Evolutionary conservation across 2,329 filamentous ascomycete species (phyloP).

Genomic region (Microdochium paspali): DNA sequence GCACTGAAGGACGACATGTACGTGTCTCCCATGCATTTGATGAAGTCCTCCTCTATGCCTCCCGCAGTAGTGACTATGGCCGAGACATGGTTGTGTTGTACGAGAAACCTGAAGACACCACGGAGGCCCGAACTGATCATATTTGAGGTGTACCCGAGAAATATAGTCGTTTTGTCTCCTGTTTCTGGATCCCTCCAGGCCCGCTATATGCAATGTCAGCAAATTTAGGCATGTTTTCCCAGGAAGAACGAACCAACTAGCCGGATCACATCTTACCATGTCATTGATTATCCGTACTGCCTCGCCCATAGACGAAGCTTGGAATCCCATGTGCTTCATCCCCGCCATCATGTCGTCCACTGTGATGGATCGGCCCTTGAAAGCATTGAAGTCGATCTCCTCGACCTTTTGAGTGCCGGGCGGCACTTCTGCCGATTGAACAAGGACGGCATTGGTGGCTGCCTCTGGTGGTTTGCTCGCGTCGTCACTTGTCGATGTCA

Average conservation of each 20-base stretch:
- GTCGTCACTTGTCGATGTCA: constrained; percentile 11
- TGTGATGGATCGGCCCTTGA: constrained; percentile 66
- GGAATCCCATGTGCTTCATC: constrained; percentile 82
- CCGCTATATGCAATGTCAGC: constrained; percentile 34
- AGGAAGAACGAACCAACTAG: too few species aligned
- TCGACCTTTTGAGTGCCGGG: constrained; percentile 70
- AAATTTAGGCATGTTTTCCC: too few species aligned
- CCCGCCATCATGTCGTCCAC: constrained; percentile 74
- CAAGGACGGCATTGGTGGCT: constrained; percentile 73
- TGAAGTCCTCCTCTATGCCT: constrained; percentile 93
- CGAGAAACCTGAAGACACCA: constrained; percentile 84
- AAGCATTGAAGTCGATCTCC: constrained; percentile 86
- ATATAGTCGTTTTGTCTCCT: constrained; percentile 77
- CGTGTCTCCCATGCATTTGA: constrained; percentile 92
- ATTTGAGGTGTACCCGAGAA: constrained; percentile 95
- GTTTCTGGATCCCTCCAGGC: constrained; percentile 75
- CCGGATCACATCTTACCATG: too few species aligned
- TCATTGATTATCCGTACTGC: constrained; percentile 88
- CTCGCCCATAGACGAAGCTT: constrained; percentile 63
- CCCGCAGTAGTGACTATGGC: constrained; percentile 93
- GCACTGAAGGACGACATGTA: constrained; percentile 84
- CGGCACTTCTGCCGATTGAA: constrained; percentile 74
- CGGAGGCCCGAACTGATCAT: constrained; percentile 92
- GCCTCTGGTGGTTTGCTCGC: constrained; percentile 42
- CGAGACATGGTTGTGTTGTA: constrained; percentile 85